Evolutionary conservation across 2,329 filamentous ascomycete genomes (phyloP).

Genomic region (Diaporthe eres): DNA sequence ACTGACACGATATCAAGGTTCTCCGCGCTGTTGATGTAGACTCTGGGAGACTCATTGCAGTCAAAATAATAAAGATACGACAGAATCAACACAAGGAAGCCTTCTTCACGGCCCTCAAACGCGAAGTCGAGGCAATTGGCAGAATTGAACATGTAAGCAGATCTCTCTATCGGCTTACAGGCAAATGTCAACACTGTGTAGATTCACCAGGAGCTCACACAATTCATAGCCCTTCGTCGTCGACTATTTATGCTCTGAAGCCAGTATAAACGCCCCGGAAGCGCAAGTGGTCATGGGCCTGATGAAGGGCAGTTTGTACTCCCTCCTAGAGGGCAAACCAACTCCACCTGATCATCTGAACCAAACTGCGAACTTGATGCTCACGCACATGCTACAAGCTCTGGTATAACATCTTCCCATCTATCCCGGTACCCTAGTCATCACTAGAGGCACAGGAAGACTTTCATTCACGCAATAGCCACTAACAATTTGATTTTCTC

Average conservation of each 20-base stretch:
- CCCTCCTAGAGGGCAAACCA: not conserved
- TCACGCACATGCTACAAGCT: conserved; percentile 23
- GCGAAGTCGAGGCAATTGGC: conserved; percentile 5
- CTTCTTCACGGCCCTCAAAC: not conserved
- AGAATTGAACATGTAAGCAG: conserved; percentile 22
- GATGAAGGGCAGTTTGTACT: conserved; percentile 16
- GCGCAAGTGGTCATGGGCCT: conserved; percentile 15
- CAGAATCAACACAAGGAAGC: not conserved
- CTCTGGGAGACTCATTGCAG: conserved; percentile 12
- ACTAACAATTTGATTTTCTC: too few species aligned
- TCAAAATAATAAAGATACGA: not conserved
- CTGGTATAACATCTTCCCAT: not conserved
- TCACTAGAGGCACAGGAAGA: too few species aligned
- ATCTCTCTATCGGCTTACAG: not conserved
- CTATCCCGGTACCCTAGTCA: not conserved
- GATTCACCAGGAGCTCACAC: not conserved
- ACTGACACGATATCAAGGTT: not conserved
- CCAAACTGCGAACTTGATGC: not conserved
- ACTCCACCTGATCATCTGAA: not conserved
- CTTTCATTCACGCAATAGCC: not conserved
- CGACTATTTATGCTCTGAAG: conserved; percentile 5
- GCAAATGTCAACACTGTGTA: not conserved
- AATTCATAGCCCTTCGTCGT: not conserved
- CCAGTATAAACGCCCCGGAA: not conserved
- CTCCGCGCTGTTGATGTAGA: not conserved